phyloP scores from a whole-genome alignment of 805 yeast species.

The Yamadazyma philogaea region DNA sequence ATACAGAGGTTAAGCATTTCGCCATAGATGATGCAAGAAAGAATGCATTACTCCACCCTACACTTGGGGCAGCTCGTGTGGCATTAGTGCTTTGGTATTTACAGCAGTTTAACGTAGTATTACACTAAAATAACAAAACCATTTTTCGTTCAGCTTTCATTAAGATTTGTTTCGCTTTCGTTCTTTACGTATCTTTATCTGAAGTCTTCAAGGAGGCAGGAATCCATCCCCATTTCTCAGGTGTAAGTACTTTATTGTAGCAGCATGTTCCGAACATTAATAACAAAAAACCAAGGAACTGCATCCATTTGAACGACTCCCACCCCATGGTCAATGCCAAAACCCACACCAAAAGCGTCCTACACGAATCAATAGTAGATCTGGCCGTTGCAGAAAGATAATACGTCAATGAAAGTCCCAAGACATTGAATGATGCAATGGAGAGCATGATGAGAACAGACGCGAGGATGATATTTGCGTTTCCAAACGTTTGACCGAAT shows the following conservation, averaged over 20 bases:
- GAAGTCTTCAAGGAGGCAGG: conserved; percentile 43
- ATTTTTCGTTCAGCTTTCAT: too few species aligned
- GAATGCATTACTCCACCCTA: too few species aligned
- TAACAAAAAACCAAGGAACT: conserved; percentile 58
- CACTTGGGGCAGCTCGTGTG: too few species aligned
- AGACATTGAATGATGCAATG: conserved; percentile 68
- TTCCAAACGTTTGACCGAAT: conserved; percentile 45
- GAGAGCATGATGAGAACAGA: conserved; percentile 68
- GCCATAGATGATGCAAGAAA: too few species aligned
- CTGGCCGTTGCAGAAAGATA: conserved; percentile 70
- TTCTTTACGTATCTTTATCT: conserved; percentile 16
- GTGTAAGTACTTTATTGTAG: conserved; percentile 65
- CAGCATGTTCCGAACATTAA: conserved; percentile 71
- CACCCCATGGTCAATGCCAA: conserved; percentile 69
- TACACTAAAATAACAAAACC: too few species aligned
- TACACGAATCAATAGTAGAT: conserved; percentile 73
- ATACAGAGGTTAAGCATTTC: too few species aligned
- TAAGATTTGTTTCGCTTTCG: too few species aligned
- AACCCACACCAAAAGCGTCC: conserved; percentile 74
- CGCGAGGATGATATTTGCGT: conserved; percentile 43
- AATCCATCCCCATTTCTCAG: conserved; percentile 45
- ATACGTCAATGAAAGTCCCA: conserved; percentile 68
- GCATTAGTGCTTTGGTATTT: too few species aligned
- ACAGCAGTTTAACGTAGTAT: too few species aligned
- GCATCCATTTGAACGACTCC: conserved; percentile 66